These are phyloP conservation scores for Nepenthes mirabilis DNA, from an alignment of 148 eudicot genomes.

Conservation along the genomic window DNA sequence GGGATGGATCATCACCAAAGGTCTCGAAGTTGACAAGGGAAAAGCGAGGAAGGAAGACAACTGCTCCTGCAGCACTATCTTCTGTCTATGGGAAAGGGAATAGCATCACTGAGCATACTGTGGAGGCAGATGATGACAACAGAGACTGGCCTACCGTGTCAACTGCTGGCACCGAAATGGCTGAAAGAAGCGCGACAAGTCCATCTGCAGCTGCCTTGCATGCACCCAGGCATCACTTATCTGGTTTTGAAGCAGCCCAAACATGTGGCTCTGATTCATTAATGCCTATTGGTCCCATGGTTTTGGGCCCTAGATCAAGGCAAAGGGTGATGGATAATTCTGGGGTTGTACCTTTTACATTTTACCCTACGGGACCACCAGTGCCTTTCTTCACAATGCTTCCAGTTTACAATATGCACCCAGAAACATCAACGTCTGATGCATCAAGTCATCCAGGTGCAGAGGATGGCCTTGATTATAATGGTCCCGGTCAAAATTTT, in stretches of 20 bases:
- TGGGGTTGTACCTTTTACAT: conserved; percentile 32
- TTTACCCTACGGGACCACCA: conserved; percentile 87
- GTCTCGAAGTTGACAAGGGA: conserved; percentile 47
- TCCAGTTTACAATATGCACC: conserved; percentile 37
- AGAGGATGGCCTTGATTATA: conserved; percentile 25
- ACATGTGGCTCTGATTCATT: conserved; percentile 41
- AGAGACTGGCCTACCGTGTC: conserved; percentile 23
- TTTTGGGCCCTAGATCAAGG: conserved; percentile 36
- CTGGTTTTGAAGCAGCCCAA: conserved; percentile 41
- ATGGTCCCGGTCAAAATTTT: conserved; percentile 25
- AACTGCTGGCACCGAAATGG: conserved; percentile 19
- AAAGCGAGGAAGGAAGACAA: conserved; percentile 43
- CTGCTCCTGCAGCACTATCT: conserved; percentile 17
- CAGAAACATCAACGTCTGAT: conserved; percentile 36
- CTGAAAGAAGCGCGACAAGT: conserved; percentile 25
- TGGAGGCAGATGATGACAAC: conserved; percentile 30
- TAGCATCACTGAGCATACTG: conserved; percentile 18
- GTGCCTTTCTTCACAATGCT: conserved; percentile 86
- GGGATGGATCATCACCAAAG: conserved; percentile 71
- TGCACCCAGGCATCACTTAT: conserved; percentile 20
- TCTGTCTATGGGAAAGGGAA: conserved; percentile 34
- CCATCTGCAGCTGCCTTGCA: conserved; percentile 27
- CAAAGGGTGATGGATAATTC: conserved; percentile 44
- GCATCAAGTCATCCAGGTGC: conserved; percentile 26
- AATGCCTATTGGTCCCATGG: conserved; percentile 40